phyloP scores from a whole-genome alignment of 768 basidiomycete species.

The Imleria badia region DNA sequence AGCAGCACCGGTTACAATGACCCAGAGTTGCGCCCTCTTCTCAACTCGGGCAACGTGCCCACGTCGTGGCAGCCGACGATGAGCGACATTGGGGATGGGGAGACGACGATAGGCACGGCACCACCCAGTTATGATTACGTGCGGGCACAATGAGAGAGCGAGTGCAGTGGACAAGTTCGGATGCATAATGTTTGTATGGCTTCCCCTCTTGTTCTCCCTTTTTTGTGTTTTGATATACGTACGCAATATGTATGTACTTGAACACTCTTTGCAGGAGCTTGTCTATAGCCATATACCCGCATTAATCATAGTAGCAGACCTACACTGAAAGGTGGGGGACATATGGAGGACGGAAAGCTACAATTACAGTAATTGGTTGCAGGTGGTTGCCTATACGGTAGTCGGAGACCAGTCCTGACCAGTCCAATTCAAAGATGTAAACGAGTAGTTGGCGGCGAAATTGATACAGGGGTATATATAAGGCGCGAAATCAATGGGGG shows the following conservation, averaged over 20 bases:
- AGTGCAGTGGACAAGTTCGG: neutral
- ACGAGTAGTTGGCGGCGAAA: too few species aligned
- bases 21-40: conserved; percentile 9
- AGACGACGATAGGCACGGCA: conserved; percentile 26
- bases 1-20: conserved; percentile 1
- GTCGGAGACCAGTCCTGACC: too few species aligned
- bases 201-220: neutral
- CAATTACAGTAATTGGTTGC: too few species aligned
- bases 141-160: conserved; percentile 5
- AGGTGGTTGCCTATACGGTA: too few species aligned
- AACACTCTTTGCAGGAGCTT: neutral
- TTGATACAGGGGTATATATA: too few species aligned
- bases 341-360: too few species aligned
- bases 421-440: too few species aligned
- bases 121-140: conserved; percentile 26
- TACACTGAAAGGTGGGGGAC: too few species aligned
- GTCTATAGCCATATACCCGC: neutral
- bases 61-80: conserved; percentile 37
- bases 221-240: neutral
- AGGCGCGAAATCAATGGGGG: too few species aligned
- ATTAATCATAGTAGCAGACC: neutral
- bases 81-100: conserved; percentile 37
- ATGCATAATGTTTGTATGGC: neutral
- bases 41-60: neutral
- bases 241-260: neutral